Base-by-base conservation (phyloP, 331 rosid species). In the Saraca asoca region DNA sequence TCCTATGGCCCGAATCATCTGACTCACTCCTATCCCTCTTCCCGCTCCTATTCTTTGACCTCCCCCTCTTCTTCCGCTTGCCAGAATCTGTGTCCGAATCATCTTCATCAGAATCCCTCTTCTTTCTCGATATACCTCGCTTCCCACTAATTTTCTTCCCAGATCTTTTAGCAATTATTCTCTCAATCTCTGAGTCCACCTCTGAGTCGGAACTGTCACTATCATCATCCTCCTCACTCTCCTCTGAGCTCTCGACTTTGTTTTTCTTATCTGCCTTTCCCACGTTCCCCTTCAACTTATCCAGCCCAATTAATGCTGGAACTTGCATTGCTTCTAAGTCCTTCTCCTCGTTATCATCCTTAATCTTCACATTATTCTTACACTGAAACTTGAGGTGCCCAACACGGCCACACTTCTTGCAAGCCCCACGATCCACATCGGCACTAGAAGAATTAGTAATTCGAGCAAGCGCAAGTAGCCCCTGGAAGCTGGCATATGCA, bases 321-420 rank as follows among this genome's bases (percentile, higher is more conserved):
- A 82, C 75, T 72, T 80, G 84, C 64, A 87, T 67, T 12, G 79
- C 76, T 37, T 83, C 89, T 3, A 57, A 45, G 64, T 87, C 95
- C 80, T 84, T 92, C 78, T 85, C 96, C 64, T 73, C 88, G 29
- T 15, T 74, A 2, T 80, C 90, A 59, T 88, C 91, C 85, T 81
- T 92, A 34, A 82, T 51, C 71, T 89, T 92, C 55, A 92, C 79
- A 75, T 83, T 85, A 75, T 92, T 92, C 87, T 95, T 87, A 73
- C 98, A 92, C 72, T 92, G 96, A 74, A 83, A 92, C 64, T 64
- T 89, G 60, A 92, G 96, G 62, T 92, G 98, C 46, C 98, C 98
- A 73, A 89, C 98, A 76, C 96, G 93, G 17, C 95, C 95, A 57
- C 95, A 92, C 73, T 77, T 89, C 87, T 89, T 92, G 87, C 98